These are phyloP conservation scores for Coleophoma cylindrospora DNA, from an alignment of 2,329 filamentous ascomycete genomes.

Conservation along the genomic window DNA sequence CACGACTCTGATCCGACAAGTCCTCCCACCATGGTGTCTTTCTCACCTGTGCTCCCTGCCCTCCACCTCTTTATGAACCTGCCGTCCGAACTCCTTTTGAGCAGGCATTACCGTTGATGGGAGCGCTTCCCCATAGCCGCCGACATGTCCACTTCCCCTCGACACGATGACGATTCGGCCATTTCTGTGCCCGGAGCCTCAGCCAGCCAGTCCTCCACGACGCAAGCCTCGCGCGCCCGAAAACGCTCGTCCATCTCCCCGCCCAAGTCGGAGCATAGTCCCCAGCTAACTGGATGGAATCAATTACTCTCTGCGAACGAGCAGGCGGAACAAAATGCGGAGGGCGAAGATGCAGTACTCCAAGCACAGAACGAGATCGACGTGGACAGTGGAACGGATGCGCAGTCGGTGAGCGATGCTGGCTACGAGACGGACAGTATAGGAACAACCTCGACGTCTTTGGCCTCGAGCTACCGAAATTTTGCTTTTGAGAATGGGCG, in stretches of 20 bases:
- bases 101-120: no score
- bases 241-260: conserved; percentile 3
- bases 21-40: no score
- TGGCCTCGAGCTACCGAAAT: conserved; percentile 35
- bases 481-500: conserved; percentile 53
- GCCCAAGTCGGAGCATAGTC: not conserved
- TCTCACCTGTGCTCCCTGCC: no score
- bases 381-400: conserved; percentile 14
- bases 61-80: no score
- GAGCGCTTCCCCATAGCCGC: no score
- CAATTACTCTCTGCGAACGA: conserved; percentile 7
- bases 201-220: not conserved
- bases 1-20: no score
- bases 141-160: no score
- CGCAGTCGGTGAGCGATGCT: conserved; percentile 13
- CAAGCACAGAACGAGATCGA: conserved; percentile 23
- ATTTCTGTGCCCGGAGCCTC: not conserved
- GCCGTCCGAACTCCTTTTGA: no score
- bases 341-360: conserved; percentile 12
- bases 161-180: not conserved
- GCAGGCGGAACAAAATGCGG: conserved; percentile 13
- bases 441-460: conserved; percentile 16
- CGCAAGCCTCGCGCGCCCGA: not conserved
- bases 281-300: conserved; percentile 2
- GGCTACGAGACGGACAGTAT: conserved; percentile 24